phyloP scores from a whole-genome alignment of 768 basidiomycete genomes.

The Boletus speciosus region DNA sequence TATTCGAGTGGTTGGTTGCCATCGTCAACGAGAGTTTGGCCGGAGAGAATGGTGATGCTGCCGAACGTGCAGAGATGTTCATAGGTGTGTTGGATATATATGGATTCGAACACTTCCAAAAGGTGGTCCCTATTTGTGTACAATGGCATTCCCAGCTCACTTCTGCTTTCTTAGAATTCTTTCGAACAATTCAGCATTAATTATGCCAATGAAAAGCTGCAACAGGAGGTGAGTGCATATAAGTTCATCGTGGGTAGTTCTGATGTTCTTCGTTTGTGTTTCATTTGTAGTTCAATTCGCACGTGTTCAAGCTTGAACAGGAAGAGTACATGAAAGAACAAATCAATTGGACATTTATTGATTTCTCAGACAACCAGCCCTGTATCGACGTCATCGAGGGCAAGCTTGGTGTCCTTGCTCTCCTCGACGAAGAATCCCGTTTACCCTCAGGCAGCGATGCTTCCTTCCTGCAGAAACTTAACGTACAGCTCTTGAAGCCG shows the following conservation, averaged over 20 bases:
- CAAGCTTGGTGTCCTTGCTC: slow-evolving; percentile 88
- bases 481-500: slow-evolving; percentile 79
- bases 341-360: slow-evolving; percentile 99
- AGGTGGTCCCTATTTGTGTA: slow-evolving; percentile 43
- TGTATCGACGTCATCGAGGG: slow-evolving; percentile 99
- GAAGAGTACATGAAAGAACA: slow-evolving; percentile 98
- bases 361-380: slow-evolving; percentile 98
- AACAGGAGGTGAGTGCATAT: slow-evolving; percentile 77
- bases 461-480: slow-evolving; percentile 91
- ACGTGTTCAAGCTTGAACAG: slow-evolving; percentile 98
- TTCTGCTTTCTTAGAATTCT: slow-evolving; percentile 53
- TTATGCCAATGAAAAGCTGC: slow-evolving; percentile 97
- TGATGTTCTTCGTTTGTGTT: slow-evolving; percentile 45
- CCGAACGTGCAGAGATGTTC: slow-evolving; percentile 92
- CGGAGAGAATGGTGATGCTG: slow-evolving; percentile 91
- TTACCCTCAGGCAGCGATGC: slow-evolving; percentile 89
- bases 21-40: slow-evolving; percentile 96
- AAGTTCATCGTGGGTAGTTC: not conserved
- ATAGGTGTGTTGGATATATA: slow-evolving; percentile 99
- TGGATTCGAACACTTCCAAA: slow-evolving; percentile 96
- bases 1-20: slow-evolving; percentile 98
- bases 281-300: slow-evolving; percentile 93
- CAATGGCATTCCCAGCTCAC: slow-evolving; percentile 3
- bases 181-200: slow-evolving; percentile 99
- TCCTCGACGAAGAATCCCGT: slow-evolving; percentile 97